phyloP scores from a whole-genome alignment of 1,139 yeast genomes.

The Taphrina populina region DNA sequence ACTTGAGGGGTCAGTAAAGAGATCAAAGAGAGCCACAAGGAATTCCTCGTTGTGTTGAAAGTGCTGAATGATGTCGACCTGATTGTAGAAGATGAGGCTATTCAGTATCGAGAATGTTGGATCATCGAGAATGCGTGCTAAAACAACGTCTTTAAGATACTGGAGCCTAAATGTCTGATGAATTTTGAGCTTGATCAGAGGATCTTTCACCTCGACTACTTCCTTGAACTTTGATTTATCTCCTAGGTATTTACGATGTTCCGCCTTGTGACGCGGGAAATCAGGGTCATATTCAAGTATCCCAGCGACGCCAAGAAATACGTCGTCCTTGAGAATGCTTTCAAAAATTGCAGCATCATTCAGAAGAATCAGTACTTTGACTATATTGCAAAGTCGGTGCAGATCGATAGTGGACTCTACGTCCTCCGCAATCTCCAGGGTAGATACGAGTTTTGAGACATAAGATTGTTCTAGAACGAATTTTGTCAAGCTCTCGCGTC shows the following conservation, averaged over 20 bases:
- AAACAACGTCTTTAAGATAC: constrained; percentile 79
- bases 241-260: constrained; percentile 64
- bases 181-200: constrained; percentile 56
- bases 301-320: constrained; percentile 66
- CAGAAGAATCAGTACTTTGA: constrained; percentile 63
- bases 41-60: constrained; percentile 58
- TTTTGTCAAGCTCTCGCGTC: constrained; percentile 56
- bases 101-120: constrained; percentile 64
- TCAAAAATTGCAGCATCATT: constrained; percentile 72
- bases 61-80: constrained; percentile 66
- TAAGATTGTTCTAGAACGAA: constrained; percentile 56
- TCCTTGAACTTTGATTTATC: constrained; percentile 65
- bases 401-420: constrained; percentile 54
- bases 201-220: constrained; percentile 63
- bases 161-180: constrained; percentile 73
- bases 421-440: constrained; percentile 60
- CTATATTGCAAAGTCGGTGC: constrained; percentile 66
- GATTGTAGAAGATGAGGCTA: constrained; percentile 66
- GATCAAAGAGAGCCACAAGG: constrained; percentile 55
- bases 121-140: constrained; percentile 80
- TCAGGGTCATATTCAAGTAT: constrained; percentile 92
- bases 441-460: constrained; percentile 53
- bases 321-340: constrained; percentile 60
- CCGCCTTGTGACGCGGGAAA: constrained; percentile 73
- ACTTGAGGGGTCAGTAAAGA: constrained; percentile 41